Evolutionary conservation across 768 basidiomycete genomes (phyloP).

Genomic region (Rhodocollybia butyracea): DNA sequence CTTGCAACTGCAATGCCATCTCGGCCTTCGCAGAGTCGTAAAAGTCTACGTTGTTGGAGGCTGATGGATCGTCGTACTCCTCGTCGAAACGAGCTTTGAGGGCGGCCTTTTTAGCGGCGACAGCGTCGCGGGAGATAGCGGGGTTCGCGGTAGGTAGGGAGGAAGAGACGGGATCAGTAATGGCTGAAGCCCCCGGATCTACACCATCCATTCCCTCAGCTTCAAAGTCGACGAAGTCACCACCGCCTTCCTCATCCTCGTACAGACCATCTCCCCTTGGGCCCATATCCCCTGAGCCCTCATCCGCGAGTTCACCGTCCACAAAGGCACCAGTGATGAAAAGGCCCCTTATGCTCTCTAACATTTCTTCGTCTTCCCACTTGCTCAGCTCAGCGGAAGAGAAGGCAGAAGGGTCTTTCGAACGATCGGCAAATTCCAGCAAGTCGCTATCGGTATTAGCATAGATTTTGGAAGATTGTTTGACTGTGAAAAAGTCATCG

Average conservation of each 20-base stretch:
- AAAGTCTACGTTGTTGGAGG: conserved; percentile 69
- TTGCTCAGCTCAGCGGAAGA: conserved; percentile 50
- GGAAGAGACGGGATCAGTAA: conserved; percentile 8
- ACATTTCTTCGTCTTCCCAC: conserved; percentile 83
- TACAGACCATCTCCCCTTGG: conserved; percentile 34
- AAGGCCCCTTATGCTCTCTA: conserved; percentile 81
- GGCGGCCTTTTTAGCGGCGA: conserved; percentile 84
- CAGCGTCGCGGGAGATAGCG: conserved; percentile 41
- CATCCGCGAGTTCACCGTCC: conserved; percentile 10
- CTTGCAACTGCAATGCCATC: conserved; percentile 76
- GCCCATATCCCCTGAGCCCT: conserved; percentile 26
- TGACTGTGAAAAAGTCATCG: conserved; percentile 76
- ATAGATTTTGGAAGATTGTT: conserved; percentile 25
- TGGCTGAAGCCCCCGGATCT: conserved; percentile 7
- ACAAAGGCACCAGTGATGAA: conserved; percentile 79
- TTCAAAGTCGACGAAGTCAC: conserved; percentile 42
- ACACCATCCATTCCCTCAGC: conserved; percentile 9
- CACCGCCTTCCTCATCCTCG: conserved; percentile 38
- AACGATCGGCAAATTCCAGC: conserved; percentile 62
- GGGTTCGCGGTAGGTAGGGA: conserved; percentile 19
- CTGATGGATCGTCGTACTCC: conserved; percentile 89
- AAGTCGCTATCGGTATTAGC: conserved; percentile 20
- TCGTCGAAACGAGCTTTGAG: conserved; percentile 96
- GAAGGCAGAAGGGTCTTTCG: conserved; percentile 50
- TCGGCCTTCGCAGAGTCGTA: conserved; percentile 92